Evolutionary conservation across 768 basidiomycete species (phyloP).

Genomic region (Termitomyces sp.): DNA sequence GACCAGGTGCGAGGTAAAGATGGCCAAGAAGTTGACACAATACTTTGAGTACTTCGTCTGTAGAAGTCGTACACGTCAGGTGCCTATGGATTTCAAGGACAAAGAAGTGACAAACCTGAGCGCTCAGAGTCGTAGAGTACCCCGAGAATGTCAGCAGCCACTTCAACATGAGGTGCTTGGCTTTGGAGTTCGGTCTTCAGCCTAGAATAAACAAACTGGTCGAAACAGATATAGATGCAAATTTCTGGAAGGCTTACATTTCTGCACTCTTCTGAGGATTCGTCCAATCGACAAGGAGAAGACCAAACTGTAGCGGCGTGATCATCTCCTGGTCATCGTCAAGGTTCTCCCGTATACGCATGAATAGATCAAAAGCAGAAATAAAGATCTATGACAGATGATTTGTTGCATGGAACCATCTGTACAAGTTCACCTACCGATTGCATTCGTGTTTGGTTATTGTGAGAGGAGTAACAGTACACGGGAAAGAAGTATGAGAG

Average conservation of each 20-base stretch:
- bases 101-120: constrained; percentile 31
- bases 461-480: constrained; percentile 82
- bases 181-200: constrained; percentile 15
- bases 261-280: constrained; percentile 70
- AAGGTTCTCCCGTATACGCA: constrained; percentile 54
- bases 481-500: constrained; percentile 95
- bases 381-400: constrained; percentile 60
- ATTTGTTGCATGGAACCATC: not conserved
- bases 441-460: constrained; percentile 70
- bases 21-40: constrained; percentile 63
- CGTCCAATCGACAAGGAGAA: constrained; percentile 88
- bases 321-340: constrained; percentile 78
- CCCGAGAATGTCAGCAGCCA: constrained; percentile 54
- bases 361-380: constrained; percentile 59
- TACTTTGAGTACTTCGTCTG: constrained; percentile 61
- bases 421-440: constrained; percentile 29
- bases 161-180: constrained; percentile 47
- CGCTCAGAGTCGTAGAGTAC: constrained; percentile 46
- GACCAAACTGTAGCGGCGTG: constrained; percentile 64
- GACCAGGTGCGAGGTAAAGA: constrained; percentile 44
- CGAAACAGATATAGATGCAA: not conserved
- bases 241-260: constrained; percentile 26
- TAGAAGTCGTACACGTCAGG: not conserved
- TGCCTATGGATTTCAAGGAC: not conserved
- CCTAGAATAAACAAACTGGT: not conserved